phyloP scores from a whole-genome alignment of 2,329 filamentous ascomycete genomes.

The Diaporthe citri region DNA sequence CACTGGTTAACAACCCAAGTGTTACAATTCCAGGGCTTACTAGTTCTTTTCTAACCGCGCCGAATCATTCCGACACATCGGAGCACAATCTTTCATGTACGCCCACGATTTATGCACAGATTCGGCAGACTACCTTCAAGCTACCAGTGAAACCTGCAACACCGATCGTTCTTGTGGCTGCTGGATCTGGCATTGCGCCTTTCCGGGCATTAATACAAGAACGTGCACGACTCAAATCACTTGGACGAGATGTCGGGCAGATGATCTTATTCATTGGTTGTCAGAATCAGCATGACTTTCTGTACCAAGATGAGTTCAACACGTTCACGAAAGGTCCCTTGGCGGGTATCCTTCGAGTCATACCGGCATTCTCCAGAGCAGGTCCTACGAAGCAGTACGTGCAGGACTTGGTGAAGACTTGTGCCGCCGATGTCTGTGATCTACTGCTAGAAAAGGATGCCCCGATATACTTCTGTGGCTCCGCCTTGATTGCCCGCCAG shows the following conservation, averaged over 20 bases:
- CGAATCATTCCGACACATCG: background rate
- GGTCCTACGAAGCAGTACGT: background rate
- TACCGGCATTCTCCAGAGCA: background rate
- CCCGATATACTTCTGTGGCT: background rate
- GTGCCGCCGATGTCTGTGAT: background rate
- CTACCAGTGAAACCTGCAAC: background rate
- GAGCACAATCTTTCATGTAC: background rate
- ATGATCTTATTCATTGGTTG: background rate
- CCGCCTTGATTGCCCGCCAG: background rate
- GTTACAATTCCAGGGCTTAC: background rate
- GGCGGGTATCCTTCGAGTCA: background rate
- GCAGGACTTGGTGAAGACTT: background rate
- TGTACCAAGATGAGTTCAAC: background rate
- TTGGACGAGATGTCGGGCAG: background rate
- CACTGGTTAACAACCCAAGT: background rate
- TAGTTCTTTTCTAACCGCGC: background rate
- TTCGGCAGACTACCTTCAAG: background rate
- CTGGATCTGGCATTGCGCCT: background rate
- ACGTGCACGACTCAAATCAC: background rate
- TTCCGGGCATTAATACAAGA: background rate
- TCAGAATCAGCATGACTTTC: background rate
- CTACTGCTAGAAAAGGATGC: background rate
- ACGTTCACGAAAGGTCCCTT: background rate
- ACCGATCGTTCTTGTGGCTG: background rate
- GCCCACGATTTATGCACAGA: background rate